A percentile compares a stretch with the other conserved stretches of the same genome.
These are phyloP conservation scores for Schizochytrium sp. DNA, from an alignment of 108 stramenopile genomes.

Conservation along the genomic window DNA sequence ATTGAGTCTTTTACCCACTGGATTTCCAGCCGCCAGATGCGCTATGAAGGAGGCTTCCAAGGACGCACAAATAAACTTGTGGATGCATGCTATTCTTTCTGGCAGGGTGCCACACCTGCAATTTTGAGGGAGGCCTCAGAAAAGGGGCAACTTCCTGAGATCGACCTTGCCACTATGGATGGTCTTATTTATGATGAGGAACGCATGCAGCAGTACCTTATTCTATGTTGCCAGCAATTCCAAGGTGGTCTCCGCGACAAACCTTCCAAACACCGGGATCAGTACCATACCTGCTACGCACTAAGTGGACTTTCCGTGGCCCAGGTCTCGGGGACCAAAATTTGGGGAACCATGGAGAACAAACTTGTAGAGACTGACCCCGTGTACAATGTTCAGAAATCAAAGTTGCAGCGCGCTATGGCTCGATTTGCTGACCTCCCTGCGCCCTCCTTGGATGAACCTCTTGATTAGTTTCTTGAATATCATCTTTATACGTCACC, in stretches of 20 bases:
- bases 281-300: slow-evolving; percentile 98
- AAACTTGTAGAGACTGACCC: slow-evolving; percentile 79
- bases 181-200: slow-evolving; percentile 77
- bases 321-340: slow-evolving; percentile 79
- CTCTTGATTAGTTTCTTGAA: no score
- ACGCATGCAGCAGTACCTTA: slow-evolving; percentile 92
- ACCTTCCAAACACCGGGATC: slow-evolving; percentile 85
- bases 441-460: not conserved
- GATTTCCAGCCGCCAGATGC: slow-evolving; percentile 87
- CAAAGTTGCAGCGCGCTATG: slow-evolving; percentile 72
- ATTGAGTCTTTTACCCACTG: slow-evolving; percentile 72
- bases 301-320: slow-evolving; percentile 89
- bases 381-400: slow-evolving; percentile 84
- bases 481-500: no score
- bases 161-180: slow-evolving; percentile 51
- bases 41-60: slow-evolving; percentile 93
- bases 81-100: slow-evolving; percentile 98
- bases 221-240: slow-evolving; percentile 93
- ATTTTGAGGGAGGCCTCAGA: slow-evolving; percentile 75
- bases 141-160: not conserved
- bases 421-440: slow-evolving; percentile 63
- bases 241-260: slow-evolving; percentile 91
- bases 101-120: slow-evolving; percentile 93
- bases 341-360: slow-evolving; percentile 71
- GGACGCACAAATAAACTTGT: slow-evolving; percentile 97